Evolutionary conservation across 306 rosid species (phyloP), one percentile per base, ranked within the genome.

Genomic region (Acacia melanoxylon): DNA sequence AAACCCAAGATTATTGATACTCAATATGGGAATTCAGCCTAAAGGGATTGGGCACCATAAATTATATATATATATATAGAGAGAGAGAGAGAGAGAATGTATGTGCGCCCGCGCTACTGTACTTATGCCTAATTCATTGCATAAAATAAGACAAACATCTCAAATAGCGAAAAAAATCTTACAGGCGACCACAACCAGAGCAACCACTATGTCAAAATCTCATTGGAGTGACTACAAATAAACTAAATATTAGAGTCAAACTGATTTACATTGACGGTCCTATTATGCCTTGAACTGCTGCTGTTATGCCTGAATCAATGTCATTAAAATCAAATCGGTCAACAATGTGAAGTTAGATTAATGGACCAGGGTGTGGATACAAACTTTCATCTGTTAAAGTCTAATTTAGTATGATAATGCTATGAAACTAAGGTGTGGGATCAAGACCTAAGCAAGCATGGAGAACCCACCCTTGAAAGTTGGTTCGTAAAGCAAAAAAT

Each of bases 21-120:
- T 49, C 81, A 59, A 74, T 59, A 52, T 8, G 74, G 74, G 62
- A 56, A 73, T 77, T 81, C 70, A 72, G 68, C 24, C 54, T 41
- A 29, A 41, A 62, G 33, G 19, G n/a, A 40, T n/a, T n/a, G 15
- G 68, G 62, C 33, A 68, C 6, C 46, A 59, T 66, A 33, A 69
- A 42, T 27, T 72, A 22, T 29, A 29, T 1, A n/a, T 1, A 27
- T 1, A 27, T 1, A 27, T 1, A 27, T 1, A 27, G 29, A 27
- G 20, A 51, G n/a, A 46, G 52, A 45, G 15, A 33, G 44, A 33
- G 37, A 33, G 37, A 33, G 37, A 54, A 56, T 44, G 31, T 25
- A 5, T 5, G 54, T 48, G 19, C 19, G 1, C 54, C 54, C 7
- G 5, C 17, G 13, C 51, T 45, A 11, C 16, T 46, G 51, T 46